Evolutionary conservation across 805 yeast species (phyloP).

Genomic region (Spathaspora girioi): DNA sequence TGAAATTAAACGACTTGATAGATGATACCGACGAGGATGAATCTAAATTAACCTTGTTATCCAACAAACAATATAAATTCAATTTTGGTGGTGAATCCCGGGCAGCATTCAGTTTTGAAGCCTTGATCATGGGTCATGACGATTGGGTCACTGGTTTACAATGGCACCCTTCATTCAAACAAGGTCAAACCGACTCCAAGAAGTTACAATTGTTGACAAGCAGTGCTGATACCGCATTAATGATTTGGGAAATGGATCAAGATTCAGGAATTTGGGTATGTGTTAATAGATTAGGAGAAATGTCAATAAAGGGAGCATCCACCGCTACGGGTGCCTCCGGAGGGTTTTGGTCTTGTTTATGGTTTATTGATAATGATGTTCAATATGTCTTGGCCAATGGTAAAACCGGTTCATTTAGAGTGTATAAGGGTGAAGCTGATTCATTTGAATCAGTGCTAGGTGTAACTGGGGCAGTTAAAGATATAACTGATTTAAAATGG

Average conservation of each 20-base stretch:
- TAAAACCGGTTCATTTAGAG: slow-evolving; percentile 88
- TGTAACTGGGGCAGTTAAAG: slow-evolving; percentile 71
- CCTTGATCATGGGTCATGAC: slow-evolving; percentile 95
- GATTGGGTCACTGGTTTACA: slow-evolving; percentile 88
- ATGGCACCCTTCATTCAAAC: slow-evolving; percentile 60
- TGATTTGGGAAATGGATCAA: slow-evolving; percentile 90
- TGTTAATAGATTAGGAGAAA: slow-evolving; percentile 77
- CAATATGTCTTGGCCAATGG: slow-evolving; percentile 73
- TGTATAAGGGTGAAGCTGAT: slow-evolving; percentile 49
- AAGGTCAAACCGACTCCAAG: slow-evolving; percentile 9
- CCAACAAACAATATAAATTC: slow-evolving; percentile 72
- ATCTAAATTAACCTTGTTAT: slow-evolving; percentile 49
- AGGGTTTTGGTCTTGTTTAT: slow-evolving; percentile 60
- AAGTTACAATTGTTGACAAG: slow-evolving; percentile 68
- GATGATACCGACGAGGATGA: slow-evolving; percentile 57
- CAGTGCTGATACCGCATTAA: slow-evolving; percentile 88
- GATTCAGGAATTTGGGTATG: slow-evolving; percentile 90
- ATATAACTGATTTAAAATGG: slow-evolving; percentile 81
- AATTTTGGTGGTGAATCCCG: slow-evolving; percentile 27
- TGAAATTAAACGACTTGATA: slow-evolving; percentile 52
- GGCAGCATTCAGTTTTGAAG: slow-evolving; percentile 77
- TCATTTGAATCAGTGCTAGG: slow-evolving; percentile 50
- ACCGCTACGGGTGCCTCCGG: slow-evolving; percentile 95
- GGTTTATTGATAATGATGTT: slow-evolving; percentile 48
- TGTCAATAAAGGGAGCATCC: slow-evolving; percentile 93